Base-by-base conservation (phyloP, 441 rosid species). In the Pelargonium australe region DNA sequence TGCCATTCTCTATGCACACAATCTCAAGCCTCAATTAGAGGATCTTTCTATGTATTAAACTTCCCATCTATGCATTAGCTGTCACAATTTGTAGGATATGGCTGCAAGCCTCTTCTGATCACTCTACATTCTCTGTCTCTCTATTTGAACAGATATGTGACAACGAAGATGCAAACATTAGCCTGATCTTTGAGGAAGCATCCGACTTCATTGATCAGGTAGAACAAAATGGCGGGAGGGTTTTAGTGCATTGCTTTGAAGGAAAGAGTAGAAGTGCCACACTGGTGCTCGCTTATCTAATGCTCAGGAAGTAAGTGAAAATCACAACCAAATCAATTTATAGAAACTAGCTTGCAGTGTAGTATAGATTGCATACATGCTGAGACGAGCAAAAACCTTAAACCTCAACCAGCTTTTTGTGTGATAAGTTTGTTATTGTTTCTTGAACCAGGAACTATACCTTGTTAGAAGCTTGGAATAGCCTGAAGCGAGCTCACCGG, bases 191-290 rank as follows among this genome's bases (percentile, higher is more conserved):
- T 74, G 85, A 79, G 73, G 97, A 92, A 82, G 98, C 95, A 63
- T 87, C 83, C 9, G 84, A 86, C 75, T 90, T 87, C 68, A 92
- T 92, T 43, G 89, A 92, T 73, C 83, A 83, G 64, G 97, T 95
- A 0, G 99, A 92, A 74, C 81, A 90, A 72, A 78, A 68, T 41
- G 93, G 92, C 0, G 96, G 97, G 72, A 89, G 78, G 80, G 87
- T 90, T 61, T 77, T 92, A 68, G 95, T 95, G 72, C 99, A 95
- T 77, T 95, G 99, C 87, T 95, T 95, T 44, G 99, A 95, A 81
- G 99, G 99, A 76, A 90, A 84, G 75, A 95, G 99, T 82, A 89
- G 98, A 83, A 92, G 99, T 77, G 95, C 98, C 70, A 95, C 98
- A 0, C 71, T 91, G 53, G 96, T 95, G 69, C 75, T 92, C 2